Base-by-base conservation (phyloP, 1,284 basidiomycete species). In the Cystobasidium pallidum region DNA sequence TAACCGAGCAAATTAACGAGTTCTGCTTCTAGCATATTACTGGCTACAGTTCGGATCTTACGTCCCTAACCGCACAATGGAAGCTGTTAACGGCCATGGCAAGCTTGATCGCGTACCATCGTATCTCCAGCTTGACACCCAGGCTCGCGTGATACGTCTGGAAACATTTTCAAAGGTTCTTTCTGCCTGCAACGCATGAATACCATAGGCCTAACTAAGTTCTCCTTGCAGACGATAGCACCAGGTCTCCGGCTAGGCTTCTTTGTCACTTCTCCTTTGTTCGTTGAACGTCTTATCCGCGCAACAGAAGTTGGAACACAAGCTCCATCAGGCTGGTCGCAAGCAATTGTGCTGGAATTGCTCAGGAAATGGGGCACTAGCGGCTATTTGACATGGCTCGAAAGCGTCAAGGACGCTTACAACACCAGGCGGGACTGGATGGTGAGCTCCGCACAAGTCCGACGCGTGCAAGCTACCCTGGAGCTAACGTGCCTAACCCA, bases 71-170 rank as follows among this genome's bases (percentile, higher is more conserved):
- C 26, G 15, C 30, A 21, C 17, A 24, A 28, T 11, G 26, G 13
- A 36, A 10, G 24, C 19, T 19, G 32, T 28, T 11, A 64, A 64
- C 24, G 62, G 62, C 17, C 28, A 51, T 17, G 24, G 28, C 74
- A 76, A 66, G 73, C 74, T 6, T 66, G 76, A 51, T 32, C 83
- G 92, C n/a, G 85, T 84, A 0, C 90, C 90, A 0, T 87, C 85
- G 54, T 94, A 87, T 81, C 81, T 92, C 55, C 85, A 83, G 83
- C 88, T 89, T 74, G 90, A 92, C 79, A 86, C 86, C 73, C 86
- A 92, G 80, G 90, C 90, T 1, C 86, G 90, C 24, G 90, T 92
- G 34, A 85, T 92, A 59, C 87, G 89, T 1, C 81, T 91, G 34
- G 90, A 91, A 78, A 88, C 89, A 0, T 91, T 92, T 79, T 90